A percentile compares a stretch with the other conserved stretches of the same genome.
phyloP scores from a whole-genome alignment of 345 rosid genomes.

The Adansonia digitata region DNA sequence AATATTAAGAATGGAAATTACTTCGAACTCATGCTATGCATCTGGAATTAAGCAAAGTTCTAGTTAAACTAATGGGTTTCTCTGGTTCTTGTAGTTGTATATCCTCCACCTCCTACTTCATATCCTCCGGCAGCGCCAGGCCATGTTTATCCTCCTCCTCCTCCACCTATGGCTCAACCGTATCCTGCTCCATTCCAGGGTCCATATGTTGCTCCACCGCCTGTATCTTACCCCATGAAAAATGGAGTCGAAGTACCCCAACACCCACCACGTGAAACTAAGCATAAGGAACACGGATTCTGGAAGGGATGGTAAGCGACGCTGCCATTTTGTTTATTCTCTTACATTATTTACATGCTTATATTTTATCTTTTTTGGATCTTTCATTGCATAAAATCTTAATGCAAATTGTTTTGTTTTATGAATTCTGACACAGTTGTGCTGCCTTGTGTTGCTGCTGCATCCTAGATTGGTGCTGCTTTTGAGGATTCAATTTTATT shows the following conservation, averaged over 20 bases:
- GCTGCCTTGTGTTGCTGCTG: conserved; percentile 28
- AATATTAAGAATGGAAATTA: background rate
- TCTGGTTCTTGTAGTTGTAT: background rate
- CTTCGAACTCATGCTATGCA: background rate
- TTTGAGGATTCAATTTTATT: too few relatives aligned
- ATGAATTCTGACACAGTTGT: conserved; percentile 8
- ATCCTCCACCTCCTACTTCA: conserved; percentile 5
- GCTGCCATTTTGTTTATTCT: background rate
- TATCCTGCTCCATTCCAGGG: conserved; percentile 5
- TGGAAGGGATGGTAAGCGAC: conserved; percentile 11
- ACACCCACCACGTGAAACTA: background rate
- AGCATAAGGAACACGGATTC: conserved; percentile 2
- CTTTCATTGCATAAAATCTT: too few relatives aligned
- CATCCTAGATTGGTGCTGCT: conserved; percentile 18
- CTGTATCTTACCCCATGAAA: conserved; percentile 20
- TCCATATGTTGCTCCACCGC: conserved; percentile 25
- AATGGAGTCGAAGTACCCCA: background rate
- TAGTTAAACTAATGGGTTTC: background rate
- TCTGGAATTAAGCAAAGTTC: background rate
- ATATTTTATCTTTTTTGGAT: too few relatives aligned
- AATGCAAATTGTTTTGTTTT: background rate
- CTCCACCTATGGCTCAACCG: background rate
- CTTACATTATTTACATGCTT: background rate
- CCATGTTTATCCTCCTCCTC: conserved; percentile 6
- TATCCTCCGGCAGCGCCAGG: background rate